phyloP scores from a whole-genome alignment of 73 alveolate genomes.

The Urostyla sp. region DNA sequence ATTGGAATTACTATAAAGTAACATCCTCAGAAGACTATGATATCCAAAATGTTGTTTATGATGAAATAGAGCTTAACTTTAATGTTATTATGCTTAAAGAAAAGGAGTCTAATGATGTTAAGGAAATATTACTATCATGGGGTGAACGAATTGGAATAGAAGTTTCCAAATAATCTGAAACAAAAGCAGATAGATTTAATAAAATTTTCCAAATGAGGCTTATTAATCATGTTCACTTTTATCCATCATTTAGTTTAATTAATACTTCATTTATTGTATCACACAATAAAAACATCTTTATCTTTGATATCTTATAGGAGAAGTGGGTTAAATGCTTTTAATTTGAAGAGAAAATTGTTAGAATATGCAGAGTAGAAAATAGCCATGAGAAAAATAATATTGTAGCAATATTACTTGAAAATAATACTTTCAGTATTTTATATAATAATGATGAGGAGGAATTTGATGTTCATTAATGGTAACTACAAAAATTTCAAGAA shows the following conservation, averaged over 20 bases:
- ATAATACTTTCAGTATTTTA: constrained; percentile 4
- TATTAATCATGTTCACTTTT: constrained; percentile 18
- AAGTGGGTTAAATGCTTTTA: neutral
- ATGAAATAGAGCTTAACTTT: constrained; percentile 9
- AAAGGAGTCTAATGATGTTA: neutral
- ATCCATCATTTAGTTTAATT: constrained; percentile 11
- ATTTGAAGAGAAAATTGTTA: neutral
- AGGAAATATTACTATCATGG: too few species aligned
- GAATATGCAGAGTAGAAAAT: constrained; percentile 14
- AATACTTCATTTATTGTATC: constrained; percentile 29
- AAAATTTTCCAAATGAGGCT: constrained; percentile 10
- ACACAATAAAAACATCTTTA: neutral
- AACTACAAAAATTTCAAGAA: neutral
- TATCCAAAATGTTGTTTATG: neutral
- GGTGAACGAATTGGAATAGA: constrained; percentile 35
- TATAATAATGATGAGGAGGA: neutral
- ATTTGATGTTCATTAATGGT: neutral
- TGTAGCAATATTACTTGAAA: neutral
- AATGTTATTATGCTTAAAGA: neutral
- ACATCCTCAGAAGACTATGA: neutral
- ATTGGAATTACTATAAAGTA: constrained; percentile 31
- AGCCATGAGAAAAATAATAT: constrained; percentile 11
- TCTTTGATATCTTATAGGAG: constrained; percentile 14
- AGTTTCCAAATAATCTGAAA: neutral
- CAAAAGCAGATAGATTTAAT: neutral